Base-by-base conservation (phyloP, 1,139 yeast species). In the Hyphopichia pseudoburtonii region DNA sequence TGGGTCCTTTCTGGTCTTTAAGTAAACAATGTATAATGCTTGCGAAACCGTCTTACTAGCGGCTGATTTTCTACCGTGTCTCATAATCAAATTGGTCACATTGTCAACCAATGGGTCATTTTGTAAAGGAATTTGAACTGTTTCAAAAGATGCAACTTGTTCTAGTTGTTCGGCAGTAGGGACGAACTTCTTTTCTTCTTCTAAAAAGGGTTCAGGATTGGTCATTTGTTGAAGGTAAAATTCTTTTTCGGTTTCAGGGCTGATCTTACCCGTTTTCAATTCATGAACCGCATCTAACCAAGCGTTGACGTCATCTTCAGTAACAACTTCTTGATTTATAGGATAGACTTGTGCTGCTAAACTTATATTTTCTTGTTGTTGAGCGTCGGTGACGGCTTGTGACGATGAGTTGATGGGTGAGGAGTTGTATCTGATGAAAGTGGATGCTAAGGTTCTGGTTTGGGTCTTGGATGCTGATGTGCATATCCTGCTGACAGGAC, bases 41-140 rank as follows among this genome's bases (percentile, higher is more conserved):
- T 84, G 77, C 39, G 84, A 76, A 44, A 94, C 73, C 37, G 76
- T 71, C 51, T 76, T 83, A 56, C 83, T 85, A 1, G 98, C 97
- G 37, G 74, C 69, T 37, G 88, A 79, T 60, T 90, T 92, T 60
- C 83, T 82, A 35, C 99, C 99, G 55, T 87, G 82, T 56, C 88
- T 80, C 98, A 94, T 94, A 42, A 92, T 81, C 65, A 89, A 75
- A 58, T 90, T 88, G 39, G 87, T 82, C 51, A 92, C 77, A 49
- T 86, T 86, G 37, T 82, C 81, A 37, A 92, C 73, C 23, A 83
- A 77, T 12, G 86, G 84, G 49, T 90, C 95, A 25, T 69, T 64
- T 49, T 73, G 69, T 18, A 70, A 57, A 14, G 96, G 96, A 25
- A 87, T 65, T 16, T 79, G 75, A 41, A 70, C 65, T 30, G 64